These are phyloP conservation scores for Claviceps arundinis DNA, from an alignment of 2,329 filamentous ascomycete genomes.

Conservation along the genomic window DNA sequence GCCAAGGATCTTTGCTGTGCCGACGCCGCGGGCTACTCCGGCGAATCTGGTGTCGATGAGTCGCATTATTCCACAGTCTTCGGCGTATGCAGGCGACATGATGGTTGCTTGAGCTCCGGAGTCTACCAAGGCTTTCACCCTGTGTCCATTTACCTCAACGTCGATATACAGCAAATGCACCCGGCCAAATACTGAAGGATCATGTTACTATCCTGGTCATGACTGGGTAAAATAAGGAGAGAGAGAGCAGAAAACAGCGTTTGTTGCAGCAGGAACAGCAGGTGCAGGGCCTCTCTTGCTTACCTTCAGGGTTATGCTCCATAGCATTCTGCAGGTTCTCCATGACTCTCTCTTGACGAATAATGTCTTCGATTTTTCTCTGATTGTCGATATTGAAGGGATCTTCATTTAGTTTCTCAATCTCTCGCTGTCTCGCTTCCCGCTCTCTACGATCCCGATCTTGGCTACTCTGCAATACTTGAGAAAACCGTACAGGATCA, in stretches of 20 bases:
- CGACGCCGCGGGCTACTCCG: conserved; percentile 84
- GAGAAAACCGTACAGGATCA: conserved; percentile 62
- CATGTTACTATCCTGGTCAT: conserved; percentile 3
- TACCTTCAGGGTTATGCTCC: conserved; percentile 95
- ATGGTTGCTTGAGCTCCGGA: conserved; percentile 96
- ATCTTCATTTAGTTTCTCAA: conserved; percentile 78
- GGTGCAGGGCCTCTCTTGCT: conserved; percentile 11
- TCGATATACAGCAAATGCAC: conserved; percentile 96
- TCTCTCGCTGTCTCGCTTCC: conserved; percentile 66
- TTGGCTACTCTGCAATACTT: conserved; percentile 54
- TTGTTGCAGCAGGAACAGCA: background rate
- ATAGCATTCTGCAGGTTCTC: conserved; percentile 94
- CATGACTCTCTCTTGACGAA: conserved; percentile 83
- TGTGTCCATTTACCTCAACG: conserved; percentile 84
- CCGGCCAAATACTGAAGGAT: conserved; percentile 64
- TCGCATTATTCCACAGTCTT: conserved; percentile 89
- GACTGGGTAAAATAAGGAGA: background rate
- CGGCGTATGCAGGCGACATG: conserved; percentile 90
- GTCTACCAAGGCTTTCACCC: conserved; percentile 92
- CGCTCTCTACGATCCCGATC: conserved; percentile 60
- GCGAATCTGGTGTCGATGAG: conserved; percentile 86
- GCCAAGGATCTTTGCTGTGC: conserved; percentile 86
- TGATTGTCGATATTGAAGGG: conserved; percentile 91
- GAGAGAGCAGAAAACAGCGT: background rate
- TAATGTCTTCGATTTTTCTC: conserved; percentile 88